Percentiles rank a stretch among this genome's conserved stretches.
phyloP scores from a whole-genome alignment of 139 green algal genomes.

The Picochlorum sp. region DNA sequence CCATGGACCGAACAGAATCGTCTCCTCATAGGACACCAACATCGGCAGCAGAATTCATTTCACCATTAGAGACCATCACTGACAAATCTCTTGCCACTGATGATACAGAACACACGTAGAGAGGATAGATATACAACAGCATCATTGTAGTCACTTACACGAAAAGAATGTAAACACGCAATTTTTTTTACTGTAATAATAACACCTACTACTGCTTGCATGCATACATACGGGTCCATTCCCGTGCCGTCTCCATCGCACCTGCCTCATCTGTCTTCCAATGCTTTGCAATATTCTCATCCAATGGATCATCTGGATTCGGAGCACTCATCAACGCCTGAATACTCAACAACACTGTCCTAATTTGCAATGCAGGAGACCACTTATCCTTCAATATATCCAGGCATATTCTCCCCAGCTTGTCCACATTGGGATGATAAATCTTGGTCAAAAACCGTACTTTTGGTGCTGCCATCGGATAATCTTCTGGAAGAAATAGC shows the following conservation, averaged over 20 bases:
- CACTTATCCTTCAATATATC: slow-evolving; percentile 99
- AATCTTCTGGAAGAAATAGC: slow-evolving; percentile 97
- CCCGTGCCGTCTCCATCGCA: slow-evolving; percentile 57
- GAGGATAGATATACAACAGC: too few relatives aligned
- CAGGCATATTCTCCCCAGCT: slow-evolving; percentile 96
- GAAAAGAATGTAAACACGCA: too few relatives aligned
- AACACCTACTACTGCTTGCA: not conserved
- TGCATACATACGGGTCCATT: slow-evolving; percentile 25
- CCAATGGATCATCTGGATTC: slow-evolving; percentile 97
- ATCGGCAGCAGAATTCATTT: too few relatives aligned
- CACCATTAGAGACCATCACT: too few relatives aligned
- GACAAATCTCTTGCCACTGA: too few relatives aligned
- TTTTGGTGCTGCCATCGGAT: slow-evolving; percentile 98
- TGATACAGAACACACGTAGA: too few relatives aligned
- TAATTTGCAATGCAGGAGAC: slow-evolving; percentile 96
- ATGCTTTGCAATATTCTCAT: slow-evolving; percentile 91
- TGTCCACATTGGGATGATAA: slow-evolving; percentile 99
- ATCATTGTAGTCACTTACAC: too few relatives aligned
- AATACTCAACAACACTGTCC: slow-evolving; percentile 95
- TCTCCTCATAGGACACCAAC: too few relatives aligned
- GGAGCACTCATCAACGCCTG: slow-evolving; percentile 93
- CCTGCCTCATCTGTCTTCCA: slow-evolving; percentile 92
- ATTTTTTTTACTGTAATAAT: too few relatives aligned
- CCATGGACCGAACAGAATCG: too few relatives aligned
- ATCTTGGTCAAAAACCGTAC: slow-evolving; percentile 97